Percentiles rank a stretch among this genome's conserved stretches.
Conservation (phyloP, 23 red algal genomes). For the Chondrus crispus region DNA sequence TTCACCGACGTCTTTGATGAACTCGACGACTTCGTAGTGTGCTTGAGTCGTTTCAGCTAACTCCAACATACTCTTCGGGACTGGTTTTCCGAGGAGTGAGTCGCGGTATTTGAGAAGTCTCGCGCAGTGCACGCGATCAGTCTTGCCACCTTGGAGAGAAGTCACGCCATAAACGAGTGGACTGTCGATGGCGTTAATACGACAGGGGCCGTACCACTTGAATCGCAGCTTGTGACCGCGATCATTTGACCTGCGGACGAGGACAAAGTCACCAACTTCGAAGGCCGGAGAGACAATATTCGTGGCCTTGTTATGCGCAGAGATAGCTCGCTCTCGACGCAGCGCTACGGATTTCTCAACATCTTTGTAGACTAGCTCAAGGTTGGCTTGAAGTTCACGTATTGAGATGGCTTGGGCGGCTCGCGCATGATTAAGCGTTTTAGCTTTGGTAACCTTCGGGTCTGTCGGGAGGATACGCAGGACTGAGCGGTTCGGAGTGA, state of each 20-base stretch:
- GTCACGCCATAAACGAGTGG: slow-evolving; percentile 11
- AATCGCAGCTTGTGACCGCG: slow-evolving; percentile 31
- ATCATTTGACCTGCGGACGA: not conserved
- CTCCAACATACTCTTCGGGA: not conserved
- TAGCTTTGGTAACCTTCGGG: not conserved
- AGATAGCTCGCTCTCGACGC: not conserved
- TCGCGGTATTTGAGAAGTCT: not conserved
- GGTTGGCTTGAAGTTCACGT: not conserved
- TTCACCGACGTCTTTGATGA: slow-evolving; percentile 1
- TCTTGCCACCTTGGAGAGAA: not conserved
- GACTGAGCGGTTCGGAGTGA: not conserved
- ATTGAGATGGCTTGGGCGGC: not conserved
- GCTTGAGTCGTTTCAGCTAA: not conserved
- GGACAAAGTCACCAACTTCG: not conserved
- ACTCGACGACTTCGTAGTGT: slow-evolving; percentile 4
- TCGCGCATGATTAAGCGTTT: slow-evolving; percentile 10
- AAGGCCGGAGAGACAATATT: not conserved
- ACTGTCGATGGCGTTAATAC: slow-evolving; percentile 7
- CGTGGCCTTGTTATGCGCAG: slow-evolving; percentile 11
- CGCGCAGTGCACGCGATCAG: slow-evolving; percentile 9
- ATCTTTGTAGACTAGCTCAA: slow-evolving; percentile 14
- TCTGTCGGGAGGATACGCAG: not conserved
- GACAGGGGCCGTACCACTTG: slow-evolving; percentile 6
- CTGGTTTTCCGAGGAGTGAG: not conserved
- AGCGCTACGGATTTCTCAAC: not conserved